These are phyloP conservation scores for Suillus occidentalis DNA, from an alignment of 768 basidiomycete species.

Conservation along the genomic window DNA sequence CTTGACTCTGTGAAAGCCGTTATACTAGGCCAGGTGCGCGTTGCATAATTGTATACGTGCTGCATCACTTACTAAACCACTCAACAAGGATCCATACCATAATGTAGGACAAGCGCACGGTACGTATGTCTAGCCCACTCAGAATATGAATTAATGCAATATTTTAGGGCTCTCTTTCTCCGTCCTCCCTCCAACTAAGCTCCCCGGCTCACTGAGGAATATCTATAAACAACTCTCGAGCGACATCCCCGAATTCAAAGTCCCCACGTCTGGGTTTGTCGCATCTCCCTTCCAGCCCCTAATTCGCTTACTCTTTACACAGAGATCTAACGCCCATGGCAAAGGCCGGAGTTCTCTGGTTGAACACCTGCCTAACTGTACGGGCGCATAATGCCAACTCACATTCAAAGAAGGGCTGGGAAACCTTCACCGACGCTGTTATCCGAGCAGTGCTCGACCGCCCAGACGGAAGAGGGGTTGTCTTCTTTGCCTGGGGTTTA, in stretches of 20 bases:
- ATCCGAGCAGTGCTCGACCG: conserved; percentile 53
- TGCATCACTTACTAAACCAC: conserved; percentile 1
- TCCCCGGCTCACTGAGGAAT: conserved; percentile 56
- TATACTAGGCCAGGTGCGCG: conserved; percentile 60
- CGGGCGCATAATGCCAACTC: conserved; percentile 73
- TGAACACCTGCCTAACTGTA: conserved; percentile 81
- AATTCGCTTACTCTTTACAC: not conserved
- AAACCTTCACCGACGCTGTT: conserved; percentile 71
- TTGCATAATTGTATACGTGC: not conserved
- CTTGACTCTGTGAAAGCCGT: conserved; percentile 70
- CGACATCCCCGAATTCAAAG: conserved; percentile 61
- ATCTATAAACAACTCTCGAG: conserved; percentile 75
- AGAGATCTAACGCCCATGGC: conserved; percentile 75
- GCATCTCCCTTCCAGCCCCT: not conserved
- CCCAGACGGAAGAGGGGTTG: conserved; percentile 48
- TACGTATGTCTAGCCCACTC: conserved; percentile 20
- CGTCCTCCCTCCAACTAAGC: conserved; percentile 52
- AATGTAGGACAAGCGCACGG: conserved; percentile 70
- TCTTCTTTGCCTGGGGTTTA: conserved; percentile 82
- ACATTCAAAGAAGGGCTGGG: conserved; percentile 80
- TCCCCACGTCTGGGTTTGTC: conserved; percentile 64
- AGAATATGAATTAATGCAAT: conserved; percentile 1
- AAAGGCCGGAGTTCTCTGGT: conserved; percentile 68
- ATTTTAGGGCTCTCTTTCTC: conserved; percentile 57
- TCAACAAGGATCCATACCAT: conserved; percentile 68